Base-by-base conservation (phyloP, 352 stramenopile species). In the Globisporangium iwayamae region DNA sequence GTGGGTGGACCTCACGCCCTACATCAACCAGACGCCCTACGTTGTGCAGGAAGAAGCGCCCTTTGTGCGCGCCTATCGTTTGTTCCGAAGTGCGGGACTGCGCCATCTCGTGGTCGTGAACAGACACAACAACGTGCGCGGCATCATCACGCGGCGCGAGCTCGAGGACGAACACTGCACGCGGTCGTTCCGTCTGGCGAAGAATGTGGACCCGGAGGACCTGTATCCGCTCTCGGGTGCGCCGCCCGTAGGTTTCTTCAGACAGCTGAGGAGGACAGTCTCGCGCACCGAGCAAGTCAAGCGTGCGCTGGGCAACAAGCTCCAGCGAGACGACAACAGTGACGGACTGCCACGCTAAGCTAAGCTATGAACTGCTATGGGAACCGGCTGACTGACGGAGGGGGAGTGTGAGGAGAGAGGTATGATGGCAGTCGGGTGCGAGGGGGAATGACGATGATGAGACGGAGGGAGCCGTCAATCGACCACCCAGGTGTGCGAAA, bases 11-110 rank as follows among this genome's bases (percentile, higher is more conserved):
- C 77, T 99, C 28, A 90, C 96, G 48, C 96, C 97, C 1, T 99
- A 99, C 77, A 98, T 98, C 59, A 98, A 99, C 81, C 96, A 97
- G 60, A 97, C 96, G 45, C 95, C 96, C 57, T 98, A 98, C 63
- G 89, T 96, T 41, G 94, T 99, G 36, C 97, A 98, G 60, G 93
- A 98, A 67, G 96, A 96, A 58, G 91, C 94, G 1, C 97, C 95
- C 4, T 97, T 99, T 53, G 84, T 97, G 62, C 83, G 97, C 16
- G 97, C 97, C 7, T 99, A 99, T 68, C 85, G 94, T 11, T 81
- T 99, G 28, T 99, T 99, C 71, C 94, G 97, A 22, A 99, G 94
- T 18, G 82, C 98, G 10, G 97, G 97, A 22, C 73, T 99, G 54
- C 92, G 97, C 18, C 97, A 99, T 69, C 79, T 99, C 0, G 70